Conservation (phyloP, 2,329 filamentous ascomycete species). For the Penicillium glabrum region DNA sequence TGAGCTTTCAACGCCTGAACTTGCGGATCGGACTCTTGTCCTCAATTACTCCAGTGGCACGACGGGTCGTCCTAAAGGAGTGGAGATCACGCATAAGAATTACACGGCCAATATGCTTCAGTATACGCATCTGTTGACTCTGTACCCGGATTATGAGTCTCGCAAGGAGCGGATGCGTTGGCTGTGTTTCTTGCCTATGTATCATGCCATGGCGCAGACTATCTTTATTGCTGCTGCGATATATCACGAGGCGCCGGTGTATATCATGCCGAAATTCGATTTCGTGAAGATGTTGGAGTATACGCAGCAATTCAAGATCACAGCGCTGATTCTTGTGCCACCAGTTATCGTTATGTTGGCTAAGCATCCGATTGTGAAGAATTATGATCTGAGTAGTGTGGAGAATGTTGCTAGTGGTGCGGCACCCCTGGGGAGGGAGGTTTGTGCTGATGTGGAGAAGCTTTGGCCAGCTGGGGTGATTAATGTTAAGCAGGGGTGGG, state of each 20-base stretch:
- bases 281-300: constrained; percentile 69
- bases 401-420: constrained; percentile 63
- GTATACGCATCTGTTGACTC: constrained; percentile 50
- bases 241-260: constrained; percentile 59
- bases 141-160: constrained; percentile 51
- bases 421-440: constrained; percentile 61
- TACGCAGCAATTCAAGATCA: constrained; percentile 68
- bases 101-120: constrained; percentile 71
- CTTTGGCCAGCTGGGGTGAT: constrained; percentile 53
- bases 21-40: constrained; percentile 47
- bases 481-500: constrained; percentile 72
- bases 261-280: constrained; percentile 77
- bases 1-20: constrained; percentile 42
- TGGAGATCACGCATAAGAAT: constrained; percentile 75
- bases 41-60: constrained; percentile 76
- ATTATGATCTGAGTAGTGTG: constrained; percentile 69
- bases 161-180: constrained; percentile 44
- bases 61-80: constrained; percentile 81
- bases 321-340: constrained; percentile 66
- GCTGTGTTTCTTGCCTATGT: constrained; percentile 74
- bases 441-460: constrained; percentile 58
- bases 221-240: constrained; percentile 63
- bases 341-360: constrained; percentile 72
- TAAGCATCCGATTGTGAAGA: constrained; percentile 65
- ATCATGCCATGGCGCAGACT: constrained; percentile 72